These are phyloP conservation scores for Rhizopogon roseolus DNA, from an alignment of 768 basidiomycete species.

Conservation along the genomic window DNA sequence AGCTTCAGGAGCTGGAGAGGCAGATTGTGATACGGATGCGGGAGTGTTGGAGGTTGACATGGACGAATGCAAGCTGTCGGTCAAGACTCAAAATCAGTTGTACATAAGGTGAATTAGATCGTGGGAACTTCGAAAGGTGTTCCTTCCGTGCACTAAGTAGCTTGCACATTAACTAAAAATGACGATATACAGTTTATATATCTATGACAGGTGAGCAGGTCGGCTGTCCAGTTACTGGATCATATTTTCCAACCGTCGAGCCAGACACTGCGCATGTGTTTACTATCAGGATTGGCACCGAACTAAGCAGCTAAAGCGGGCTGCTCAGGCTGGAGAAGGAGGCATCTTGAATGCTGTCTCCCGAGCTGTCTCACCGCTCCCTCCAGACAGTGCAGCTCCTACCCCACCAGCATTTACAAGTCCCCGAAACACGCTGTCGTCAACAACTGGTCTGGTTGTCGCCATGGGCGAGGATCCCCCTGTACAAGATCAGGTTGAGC, in stretches of 20 bases:
- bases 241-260: conserved; percentile 3
- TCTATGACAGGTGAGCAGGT: conserved; percentile 75
- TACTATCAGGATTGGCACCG: conserved; percentile 98
- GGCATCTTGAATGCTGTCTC: conserved; percentile 79
- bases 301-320: conserved; percentile 65
- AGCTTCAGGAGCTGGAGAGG: conserved; percentile 24
- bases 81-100: no score
- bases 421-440: conserved; percentile 63
- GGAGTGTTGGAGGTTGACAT: conserved; percentile 28
- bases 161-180: conserved; percentile 30
- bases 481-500: conserved; percentile 14
- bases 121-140: not conserved
- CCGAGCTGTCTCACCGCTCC: conserved; percentile 47
- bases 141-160: no score
- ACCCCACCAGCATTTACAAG: conserved; percentile 41
- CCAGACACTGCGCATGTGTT: conserved; percentile 85
- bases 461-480: conserved; percentile 46
- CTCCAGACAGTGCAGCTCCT: conserved; percentile 25
- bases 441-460: conserved; percentile 63
- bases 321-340: conserved; percentile 44
- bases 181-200: conserved; percentile 91
- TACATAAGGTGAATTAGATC: not conserved
- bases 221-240: not conserved
- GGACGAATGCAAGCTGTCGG: not conserved
- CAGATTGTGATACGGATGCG: conserved; percentile 22